Percentiles rank a stretch among this genome's conserved stretches.
phyloP scores from a whole-genome alignment of 2,329 filamentous ascomycete species.

The Emmonsiellopsis sp. region DNA sequence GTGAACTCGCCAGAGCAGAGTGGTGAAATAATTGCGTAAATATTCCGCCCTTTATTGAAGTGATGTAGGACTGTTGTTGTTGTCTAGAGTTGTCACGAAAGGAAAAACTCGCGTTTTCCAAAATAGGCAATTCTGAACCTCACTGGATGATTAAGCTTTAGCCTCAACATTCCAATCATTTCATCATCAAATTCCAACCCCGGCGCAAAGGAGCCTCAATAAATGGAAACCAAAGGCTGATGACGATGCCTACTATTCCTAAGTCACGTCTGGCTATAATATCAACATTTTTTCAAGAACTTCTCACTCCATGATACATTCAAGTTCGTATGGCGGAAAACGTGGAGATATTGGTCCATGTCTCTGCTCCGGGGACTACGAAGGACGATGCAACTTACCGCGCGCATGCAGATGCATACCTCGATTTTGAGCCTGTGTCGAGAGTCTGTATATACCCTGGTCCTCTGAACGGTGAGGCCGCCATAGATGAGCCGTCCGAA shows the following conservation, averaged over 20 bases:
- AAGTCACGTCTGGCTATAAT: neutral
- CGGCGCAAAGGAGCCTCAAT: no score
- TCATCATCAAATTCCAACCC: neutral
- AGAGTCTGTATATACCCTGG: constrained; percentile 15
- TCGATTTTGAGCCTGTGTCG: constrained; percentile 25
- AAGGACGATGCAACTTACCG: constrained; percentile 31
- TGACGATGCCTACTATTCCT: no score
- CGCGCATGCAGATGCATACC: constrained; percentile 28
- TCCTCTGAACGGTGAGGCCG: neutral
- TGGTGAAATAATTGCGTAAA: no score
- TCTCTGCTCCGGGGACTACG: constrained; percentile 29
- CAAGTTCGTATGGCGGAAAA: constrained; percentile 10
- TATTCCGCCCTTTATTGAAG: no score
- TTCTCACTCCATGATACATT: neutral
- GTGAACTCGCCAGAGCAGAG: no score
- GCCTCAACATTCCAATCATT: neutral
- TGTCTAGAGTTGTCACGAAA: neutral
- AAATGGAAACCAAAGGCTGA: no score
- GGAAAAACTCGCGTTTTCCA: neutral
- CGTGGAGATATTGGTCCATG: constrained; percentile 33
- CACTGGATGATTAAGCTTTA: neutral
- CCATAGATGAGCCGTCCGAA: neutral
- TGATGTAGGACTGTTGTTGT: no score
- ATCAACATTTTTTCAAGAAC: neutral
- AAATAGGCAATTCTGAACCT: neutral